Conservation (phyloP, 768 basidiomycete genomes). For the Russula sp. region DNA sequence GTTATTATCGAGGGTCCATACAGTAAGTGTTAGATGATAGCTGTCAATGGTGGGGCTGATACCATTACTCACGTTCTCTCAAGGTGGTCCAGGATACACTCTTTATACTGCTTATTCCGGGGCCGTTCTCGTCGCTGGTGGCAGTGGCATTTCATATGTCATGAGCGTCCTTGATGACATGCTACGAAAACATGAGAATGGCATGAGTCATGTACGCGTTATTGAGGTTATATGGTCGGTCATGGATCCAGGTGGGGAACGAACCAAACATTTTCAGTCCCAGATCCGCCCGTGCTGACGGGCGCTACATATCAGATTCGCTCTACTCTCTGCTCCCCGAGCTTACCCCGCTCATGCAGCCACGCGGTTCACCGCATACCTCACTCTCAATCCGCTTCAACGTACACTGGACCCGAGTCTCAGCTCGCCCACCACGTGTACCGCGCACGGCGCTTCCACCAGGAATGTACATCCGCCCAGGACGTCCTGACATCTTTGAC, state of each 20-base stretch:
- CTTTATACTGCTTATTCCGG: constrained; percentile 51
- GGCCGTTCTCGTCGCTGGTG: constrained; percentile 56
- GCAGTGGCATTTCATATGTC: constrained; percentile 59
- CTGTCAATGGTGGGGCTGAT: constrained; percentile 22
- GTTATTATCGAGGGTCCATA: constrained; percentile 57
- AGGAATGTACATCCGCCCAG: constrained; percentile 35
- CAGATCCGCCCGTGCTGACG: constrained; percentile 24
- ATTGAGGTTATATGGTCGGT: constrained; percentile 59
- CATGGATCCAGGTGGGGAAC: constrained; percentile 42
- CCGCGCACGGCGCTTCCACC: constrained; percentile 31
- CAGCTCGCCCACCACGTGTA: constrained; percentile 29
- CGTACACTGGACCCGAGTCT: constrained; percentile 47
- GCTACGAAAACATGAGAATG: constrained; percentile 39
- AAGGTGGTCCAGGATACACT: constrained; percentile 46
- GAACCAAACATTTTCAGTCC: constrained; percentile 22
- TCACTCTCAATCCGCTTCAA: constrained; percentile 40
- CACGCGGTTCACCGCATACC: constrained; percentile 33
- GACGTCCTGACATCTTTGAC: constrained; percentile 34
- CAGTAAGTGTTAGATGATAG: constrained; percentile 34
- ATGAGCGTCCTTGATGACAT: constrained; percentile 54
- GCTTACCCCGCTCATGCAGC: constrained; percentile 40
- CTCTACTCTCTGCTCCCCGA: constrained; percentile 42
- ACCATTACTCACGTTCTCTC: constrained; percentile 1
- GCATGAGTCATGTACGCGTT: constrained; percentile 41
- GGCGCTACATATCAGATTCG: constrained; percentile 33